phyloP scores from a whole-genome alignment of 306 rosid genomes.

The Purshia tridentata region DNA sequence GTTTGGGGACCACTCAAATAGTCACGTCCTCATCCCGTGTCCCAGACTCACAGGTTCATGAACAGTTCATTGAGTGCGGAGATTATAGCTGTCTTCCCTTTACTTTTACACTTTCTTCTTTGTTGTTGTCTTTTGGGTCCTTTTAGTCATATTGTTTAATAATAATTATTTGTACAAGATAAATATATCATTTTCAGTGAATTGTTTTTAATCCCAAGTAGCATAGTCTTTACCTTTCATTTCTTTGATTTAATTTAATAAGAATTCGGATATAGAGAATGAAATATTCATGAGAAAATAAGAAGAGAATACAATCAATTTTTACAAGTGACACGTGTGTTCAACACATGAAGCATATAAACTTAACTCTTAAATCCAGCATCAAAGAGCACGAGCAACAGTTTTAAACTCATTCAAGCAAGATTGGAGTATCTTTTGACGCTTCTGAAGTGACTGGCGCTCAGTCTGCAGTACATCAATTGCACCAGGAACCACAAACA shows the following conservation, averaged over 20 bases:
- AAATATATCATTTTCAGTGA: no score
- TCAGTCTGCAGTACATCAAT: conserved; percentile 65
- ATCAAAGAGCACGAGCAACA: conserved; percentile 68
- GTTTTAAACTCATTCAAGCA: conserved; percentile 85
- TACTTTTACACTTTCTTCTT: background rate
- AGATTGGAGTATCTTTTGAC: conserved; percentile 78
- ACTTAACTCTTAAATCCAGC: no score
- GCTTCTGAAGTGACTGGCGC: conserved; percentile 68
- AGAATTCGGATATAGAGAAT: no score
- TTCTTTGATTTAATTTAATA: no score
- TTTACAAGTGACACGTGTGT: no score
- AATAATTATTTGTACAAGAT: no score
- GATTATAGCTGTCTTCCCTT: background rate
- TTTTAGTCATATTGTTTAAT: no score
- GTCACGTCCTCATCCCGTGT: background rate
- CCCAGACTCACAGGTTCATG: conserved; percentile 7
- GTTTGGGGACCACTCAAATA: background rate
- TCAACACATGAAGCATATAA: no score
- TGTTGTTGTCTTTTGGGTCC: background rate
- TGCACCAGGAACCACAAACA: conserved; percentile 95
- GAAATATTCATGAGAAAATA: no score
- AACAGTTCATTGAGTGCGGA: background rate
- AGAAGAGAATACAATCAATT: no score
- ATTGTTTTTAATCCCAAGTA: no score
- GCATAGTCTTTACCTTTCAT: no score